Conservation (phyloP, 2,329 filamentous ascomycete genomes). For the Aspergillus viridinutans region DNA sequence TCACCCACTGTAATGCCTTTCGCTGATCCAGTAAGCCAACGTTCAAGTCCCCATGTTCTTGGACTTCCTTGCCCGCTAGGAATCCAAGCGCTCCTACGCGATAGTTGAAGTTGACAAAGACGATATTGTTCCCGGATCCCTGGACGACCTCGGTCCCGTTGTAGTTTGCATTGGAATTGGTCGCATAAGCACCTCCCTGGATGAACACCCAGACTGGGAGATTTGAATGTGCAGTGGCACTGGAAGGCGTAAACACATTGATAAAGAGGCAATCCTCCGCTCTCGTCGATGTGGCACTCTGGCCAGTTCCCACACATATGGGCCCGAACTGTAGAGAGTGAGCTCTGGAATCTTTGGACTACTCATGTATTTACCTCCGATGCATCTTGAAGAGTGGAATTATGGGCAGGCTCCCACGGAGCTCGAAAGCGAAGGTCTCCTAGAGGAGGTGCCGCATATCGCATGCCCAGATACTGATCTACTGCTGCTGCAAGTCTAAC, state of each 20-base stretch:
- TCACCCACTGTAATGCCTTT: conserved; percentile 58
- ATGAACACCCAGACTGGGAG: conserved; percentile 60
- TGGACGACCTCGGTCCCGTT: conserved; percentile 56
- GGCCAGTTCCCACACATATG: conserved; percentile 62
- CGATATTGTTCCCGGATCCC: conserved; percentile 53
- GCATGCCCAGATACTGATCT: conserved; percentile 66
- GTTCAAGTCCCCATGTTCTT: conserved; percentile 56
- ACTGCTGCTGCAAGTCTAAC: conserved; percentile 51
- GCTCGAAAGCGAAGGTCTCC: conserved; percentile 60
- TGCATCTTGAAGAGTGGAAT: conserved; percentile 45
- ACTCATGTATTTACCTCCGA: conserved; percentile 37
- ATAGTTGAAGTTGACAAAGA: conserved; percentile 70
- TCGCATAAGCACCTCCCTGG: conserved; percentile 57
- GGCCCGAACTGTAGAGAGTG: conserved; percentile 20
- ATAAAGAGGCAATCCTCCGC: conserved; percentile 32
- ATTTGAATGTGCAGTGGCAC: conserved; percentile 37
- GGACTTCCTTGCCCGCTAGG: conserved; percentile 54
- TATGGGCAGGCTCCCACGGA: conserved; percentile 54
- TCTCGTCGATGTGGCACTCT: conserved; percentile 55
- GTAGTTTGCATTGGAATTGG: conserved; percentile 48
- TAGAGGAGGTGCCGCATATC: conserved; percentile 64
- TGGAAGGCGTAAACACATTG: conserved; percentile 30
- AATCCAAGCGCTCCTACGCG: conserved; percentile 62
- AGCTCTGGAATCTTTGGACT: too few species aligned
- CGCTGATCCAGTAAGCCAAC: conserved; percentile 62